Evolutionary conservation across 1,139 yeast genomes (phyloP).

Genomic region (Geotrichum australiense): DNA sequence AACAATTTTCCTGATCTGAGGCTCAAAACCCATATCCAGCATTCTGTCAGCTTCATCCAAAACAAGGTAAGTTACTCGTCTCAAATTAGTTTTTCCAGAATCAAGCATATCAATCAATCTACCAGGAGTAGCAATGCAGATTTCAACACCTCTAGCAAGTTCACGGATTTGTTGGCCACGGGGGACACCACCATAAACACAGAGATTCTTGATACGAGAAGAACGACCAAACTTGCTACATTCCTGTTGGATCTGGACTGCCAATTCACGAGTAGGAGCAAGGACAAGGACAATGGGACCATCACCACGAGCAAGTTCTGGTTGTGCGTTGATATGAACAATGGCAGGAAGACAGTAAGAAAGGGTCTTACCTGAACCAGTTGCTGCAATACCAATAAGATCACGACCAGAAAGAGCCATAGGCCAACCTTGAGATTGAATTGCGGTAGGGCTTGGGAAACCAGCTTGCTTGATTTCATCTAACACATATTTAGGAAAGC

Average conservation of each 20-base stretch:
- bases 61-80: conserved; percentile 93
- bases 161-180: conserved; percentile 96
- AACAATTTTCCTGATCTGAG: conserved; percentile 89
- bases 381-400: conserved; percentile 97
- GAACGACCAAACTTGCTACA: conserved; percentile 90
- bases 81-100: conserved; percentile 87
- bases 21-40: conserved; percentile 95
- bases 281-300: conserved; percentile 94
- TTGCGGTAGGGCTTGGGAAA: conserved; percentile 88
- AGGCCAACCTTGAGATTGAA: conserved; percentile 99
- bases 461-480: conserved; percentile 87
- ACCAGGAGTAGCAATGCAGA: conserved; percentile 95
- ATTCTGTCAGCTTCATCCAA: conserved; percentile 91
- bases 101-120: conserved; percentile 97
- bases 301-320: conserved; percentile 84
- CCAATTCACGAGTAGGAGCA: conserved; percentile 98
- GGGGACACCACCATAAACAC: conserved; percentile 99
- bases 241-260: conserved; percentile 94
- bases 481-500: conserved; percentile 90
- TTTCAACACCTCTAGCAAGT: conserved; percentile 90
- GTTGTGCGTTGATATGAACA: conserved; percentile 97
- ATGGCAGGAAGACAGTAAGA: conserved; percentile 95
- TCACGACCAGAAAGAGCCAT: conserved; percentile 99
- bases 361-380: conserved; percentile 98
- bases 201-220: conserved; percentile 91